Percentiles rank a stretch among this genome's conserved stretches.
phyloP scores from a whole-genome alignment of 495 filamentous ascomycete genomes.

The Annulohypoxylon maeteangense region DNA sequence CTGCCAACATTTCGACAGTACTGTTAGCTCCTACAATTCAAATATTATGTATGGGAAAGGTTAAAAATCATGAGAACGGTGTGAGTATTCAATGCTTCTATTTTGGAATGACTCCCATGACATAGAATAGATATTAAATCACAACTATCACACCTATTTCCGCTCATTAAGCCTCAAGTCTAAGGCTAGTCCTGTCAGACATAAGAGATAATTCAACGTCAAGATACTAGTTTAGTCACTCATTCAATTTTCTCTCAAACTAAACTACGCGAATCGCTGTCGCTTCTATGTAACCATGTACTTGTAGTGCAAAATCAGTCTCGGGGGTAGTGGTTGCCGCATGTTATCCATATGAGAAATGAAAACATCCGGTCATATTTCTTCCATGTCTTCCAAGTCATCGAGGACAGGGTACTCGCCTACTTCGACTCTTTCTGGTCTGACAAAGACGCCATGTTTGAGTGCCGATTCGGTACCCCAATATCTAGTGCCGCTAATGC shows the following conservation, averaged over 20 bases:
- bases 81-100: not conserved
- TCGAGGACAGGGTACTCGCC: conserved; percentile 83
- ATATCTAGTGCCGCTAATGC: conserved; percentile 78
- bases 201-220: not conserved
- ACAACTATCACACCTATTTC: not conserved
- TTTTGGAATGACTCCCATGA: not conserved
- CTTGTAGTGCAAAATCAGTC: not conserved
- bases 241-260: not conserved
- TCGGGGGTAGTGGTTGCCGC: not conserved
- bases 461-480: conserved; percentile 70
- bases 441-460: conserved; percentile 86
- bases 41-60: not conserved
- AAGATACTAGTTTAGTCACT: not conserved
- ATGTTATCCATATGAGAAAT: not conserved
- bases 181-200: not conserved
- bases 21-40: not conserved
- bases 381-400: conserved; percentile 87
- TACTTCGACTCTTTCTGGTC: conserved; percentile 88
- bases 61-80: not conserved
- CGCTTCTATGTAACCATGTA: not conserved
- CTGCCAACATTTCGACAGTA: not conserved
- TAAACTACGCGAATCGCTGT: not conserved
- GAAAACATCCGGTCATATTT: conserved; percentile 65
- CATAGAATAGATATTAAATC: not conserved
- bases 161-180: not conserved